phyloP scores from a whole-genome alignment of 2,329 filamentous ascomycete species.

The Cordyceps javanica region DNA sequence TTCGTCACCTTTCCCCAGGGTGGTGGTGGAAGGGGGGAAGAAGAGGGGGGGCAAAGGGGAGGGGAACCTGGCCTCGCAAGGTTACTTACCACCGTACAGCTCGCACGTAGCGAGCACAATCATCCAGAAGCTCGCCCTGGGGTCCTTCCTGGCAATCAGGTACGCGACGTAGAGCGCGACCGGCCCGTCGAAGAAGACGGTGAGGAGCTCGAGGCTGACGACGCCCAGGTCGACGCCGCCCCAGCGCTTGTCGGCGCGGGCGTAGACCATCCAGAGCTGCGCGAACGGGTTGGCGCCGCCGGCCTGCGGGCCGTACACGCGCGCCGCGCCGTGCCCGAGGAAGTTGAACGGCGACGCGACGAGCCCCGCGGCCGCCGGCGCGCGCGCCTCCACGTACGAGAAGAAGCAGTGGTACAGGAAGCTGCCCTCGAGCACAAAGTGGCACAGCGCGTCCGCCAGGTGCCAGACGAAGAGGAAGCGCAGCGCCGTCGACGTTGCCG shows the following conservation, averaged over 20 bases:
- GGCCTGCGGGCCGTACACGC: constrained; percentile 52
- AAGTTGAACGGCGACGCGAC: constrained; percentile 48
- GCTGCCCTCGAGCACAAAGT: constrained; percentile 83
- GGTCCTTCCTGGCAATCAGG: constrained; percentile 49
- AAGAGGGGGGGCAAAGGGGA: too few species aligned
- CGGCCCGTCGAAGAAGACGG: constrained; percentile 56
- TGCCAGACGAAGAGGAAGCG: constrained; percentile 92
- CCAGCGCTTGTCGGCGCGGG: constrained; percentile 58
- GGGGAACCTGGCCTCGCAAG: too few species aligned
- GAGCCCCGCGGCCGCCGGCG: constrained; percentile 27
- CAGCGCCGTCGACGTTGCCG: constrained; percentile 45
- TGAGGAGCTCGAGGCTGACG: constrained; percentile 59
- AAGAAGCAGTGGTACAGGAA: constrained; percentile 96
- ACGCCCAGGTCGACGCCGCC: constrained; percentile 56
- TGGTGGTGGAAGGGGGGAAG: too few species aligned
- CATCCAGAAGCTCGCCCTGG: constrained; percentile 55
- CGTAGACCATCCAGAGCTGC: constrained; percentile 64
- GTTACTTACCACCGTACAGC: constrained; percentile 56
- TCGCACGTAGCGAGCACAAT: constrained; percentile 59
- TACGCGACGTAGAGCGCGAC: constrained; percentile 55
- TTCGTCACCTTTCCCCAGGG: too few species aligned
- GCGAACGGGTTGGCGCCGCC: constrained; percentile 49
- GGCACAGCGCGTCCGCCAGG: constrained; percentile 84
- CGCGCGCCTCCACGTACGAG: constrained; percentile 35
- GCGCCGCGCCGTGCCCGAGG: constrained; percentile 38